Evolutionary conservation across 2,329 filamentous ascomycete genomes (phyloP).

Genomic region (Talaromyces rugulosus): DNA sequence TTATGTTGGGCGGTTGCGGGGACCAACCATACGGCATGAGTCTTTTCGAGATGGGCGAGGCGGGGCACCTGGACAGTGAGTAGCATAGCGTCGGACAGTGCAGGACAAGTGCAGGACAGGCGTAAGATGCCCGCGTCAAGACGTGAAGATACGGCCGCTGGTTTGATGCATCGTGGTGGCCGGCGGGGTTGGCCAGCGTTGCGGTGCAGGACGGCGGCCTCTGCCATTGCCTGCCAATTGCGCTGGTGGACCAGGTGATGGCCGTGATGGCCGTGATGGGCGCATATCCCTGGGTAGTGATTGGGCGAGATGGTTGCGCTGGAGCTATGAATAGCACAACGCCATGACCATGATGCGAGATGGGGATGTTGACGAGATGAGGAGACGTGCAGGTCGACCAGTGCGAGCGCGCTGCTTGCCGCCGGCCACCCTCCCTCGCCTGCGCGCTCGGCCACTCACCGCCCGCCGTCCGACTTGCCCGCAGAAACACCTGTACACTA

Average conservation of each 20-base stretch:
- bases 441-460: slow-evolving; percentile 2
- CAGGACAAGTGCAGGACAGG: background rate
- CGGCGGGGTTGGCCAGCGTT: slow-evolving; percentile 2
- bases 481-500: background rate
- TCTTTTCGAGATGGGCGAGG: background rate
- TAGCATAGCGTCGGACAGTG: background rate
- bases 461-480: background rate
- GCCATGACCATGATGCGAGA: background rate
- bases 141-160: slow-evolving; percentile 5
- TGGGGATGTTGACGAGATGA: background rate
- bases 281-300: slow-evolving; percentile 4
- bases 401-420: slow-evolving; percentile 3
- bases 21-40: slow-evolving; percentile 7
- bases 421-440: slow-evolving; percentile 4
- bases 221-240: background rate
- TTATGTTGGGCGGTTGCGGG: slow-evolving; percentile 12
- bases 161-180: slow-evolving; percentile 3
- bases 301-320: slow-evolving; percentile 10
- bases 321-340: slow-evolving; percentile 9
- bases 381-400: slow-evolving; percentile 2
- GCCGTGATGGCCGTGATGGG: slow-evolving; percentile 5
- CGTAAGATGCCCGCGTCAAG: slow-evolving; percentile 9
- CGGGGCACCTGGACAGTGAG: background rate
- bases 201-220: slow-evolving; percentile 1
- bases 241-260: background rate